Conservation (phyloP, 164 flowering plant species). For the Macadamia integrifolia region DNA sequence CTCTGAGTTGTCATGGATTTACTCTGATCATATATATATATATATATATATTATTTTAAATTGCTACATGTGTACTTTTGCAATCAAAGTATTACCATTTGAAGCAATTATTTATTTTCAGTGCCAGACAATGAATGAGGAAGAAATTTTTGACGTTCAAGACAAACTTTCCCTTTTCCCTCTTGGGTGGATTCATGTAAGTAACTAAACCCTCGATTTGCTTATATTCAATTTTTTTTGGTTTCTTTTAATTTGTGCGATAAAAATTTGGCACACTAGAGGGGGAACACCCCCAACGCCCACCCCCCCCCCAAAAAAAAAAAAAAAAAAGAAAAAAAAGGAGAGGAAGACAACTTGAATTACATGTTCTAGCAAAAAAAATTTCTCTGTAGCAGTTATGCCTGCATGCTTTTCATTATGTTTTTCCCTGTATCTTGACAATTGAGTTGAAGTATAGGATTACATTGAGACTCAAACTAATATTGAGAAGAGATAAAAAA, state of each 20-base stretch:
- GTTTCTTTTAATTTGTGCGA: not conserved
- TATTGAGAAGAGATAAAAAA: not conserved
- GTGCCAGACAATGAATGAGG: conserved; percentile 94
- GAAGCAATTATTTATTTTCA: conserved; percentile 26
- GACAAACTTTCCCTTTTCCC: conserved; percentile 87
- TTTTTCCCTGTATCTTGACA: not conserved
- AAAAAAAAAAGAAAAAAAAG: too few relatives aligned
- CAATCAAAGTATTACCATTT: not conserved
- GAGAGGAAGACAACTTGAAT: too few relatives aligned
- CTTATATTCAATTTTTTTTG: conserved; percentile 1
- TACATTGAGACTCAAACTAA: not conserved
- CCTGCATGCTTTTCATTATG: not conserved
- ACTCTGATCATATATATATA: not conserved
- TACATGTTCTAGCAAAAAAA: too few relatives aligned
- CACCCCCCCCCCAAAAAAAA: too few relatives aligned
- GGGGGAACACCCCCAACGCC: too few relatives aligned
- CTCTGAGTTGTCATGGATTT: not conserved
- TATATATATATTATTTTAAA: not conserved
- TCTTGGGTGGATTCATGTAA: conserved; percentile 99
- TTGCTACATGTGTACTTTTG: not conserved
- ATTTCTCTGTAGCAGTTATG: not conserved
- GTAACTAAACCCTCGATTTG: conserved; percentile 21
- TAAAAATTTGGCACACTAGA: not conserved
- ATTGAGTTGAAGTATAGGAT: not conserved
- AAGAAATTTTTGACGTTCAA: conserved; percentile 91